Conservation (phyloP, 1,284 basidiomycete species). For the Boletus hoseneyae region DNA sequence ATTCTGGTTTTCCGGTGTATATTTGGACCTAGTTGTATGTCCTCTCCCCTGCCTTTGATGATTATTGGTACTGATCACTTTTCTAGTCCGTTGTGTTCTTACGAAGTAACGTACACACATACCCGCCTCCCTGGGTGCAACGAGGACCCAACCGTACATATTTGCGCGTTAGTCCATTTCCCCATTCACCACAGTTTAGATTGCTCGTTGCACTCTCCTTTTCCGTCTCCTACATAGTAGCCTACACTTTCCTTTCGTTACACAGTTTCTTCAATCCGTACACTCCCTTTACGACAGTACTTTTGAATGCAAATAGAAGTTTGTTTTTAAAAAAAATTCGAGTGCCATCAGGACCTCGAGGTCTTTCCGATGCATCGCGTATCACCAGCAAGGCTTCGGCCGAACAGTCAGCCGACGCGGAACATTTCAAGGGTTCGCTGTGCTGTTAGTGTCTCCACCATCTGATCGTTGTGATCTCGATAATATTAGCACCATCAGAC, state of each 20-base stretch:
- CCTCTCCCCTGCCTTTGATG: not conserved
- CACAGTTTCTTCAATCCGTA: constrained; percentile 23
- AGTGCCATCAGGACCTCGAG: not conserved
- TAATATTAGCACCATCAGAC: not conserved
- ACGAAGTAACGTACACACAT: constrained; percentile 26
- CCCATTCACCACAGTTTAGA: constrained; percentile 17
- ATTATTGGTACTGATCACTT: constrained; percentile 11
- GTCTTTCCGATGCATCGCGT: not conserved
- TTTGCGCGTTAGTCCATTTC: constrained; percentile 22
- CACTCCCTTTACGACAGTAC: constrained; percentile 25
- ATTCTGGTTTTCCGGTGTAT: constrained; percentile 31
- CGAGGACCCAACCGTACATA: constrained; percentile 22
- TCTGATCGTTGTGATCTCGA: constrained; percentile 14
- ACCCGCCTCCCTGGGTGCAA: constrained; percentile 22
- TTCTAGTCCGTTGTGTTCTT: constrained; percentile 27
- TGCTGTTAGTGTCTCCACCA: not conserved
- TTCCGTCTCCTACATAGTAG: constrained; percentile 18
- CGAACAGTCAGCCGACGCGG: constrained; percentile 6
- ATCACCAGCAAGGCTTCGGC: constrained; percentile 5
- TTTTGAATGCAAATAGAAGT: constrained; percentile 30
- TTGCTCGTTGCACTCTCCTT: constrained; percentile 22
- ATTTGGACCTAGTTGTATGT: constrained; percentile 30
- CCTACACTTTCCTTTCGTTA: constrained; percentile 28
- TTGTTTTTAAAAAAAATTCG: constrained; percentile 7
- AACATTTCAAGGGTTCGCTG: not conserved